Evolutionary conservation across 192 early-diverging fungal genomes (phyloP), one percentile per base, ranked within the genome.

Genomic region (Coemansia sp.): DNA sequence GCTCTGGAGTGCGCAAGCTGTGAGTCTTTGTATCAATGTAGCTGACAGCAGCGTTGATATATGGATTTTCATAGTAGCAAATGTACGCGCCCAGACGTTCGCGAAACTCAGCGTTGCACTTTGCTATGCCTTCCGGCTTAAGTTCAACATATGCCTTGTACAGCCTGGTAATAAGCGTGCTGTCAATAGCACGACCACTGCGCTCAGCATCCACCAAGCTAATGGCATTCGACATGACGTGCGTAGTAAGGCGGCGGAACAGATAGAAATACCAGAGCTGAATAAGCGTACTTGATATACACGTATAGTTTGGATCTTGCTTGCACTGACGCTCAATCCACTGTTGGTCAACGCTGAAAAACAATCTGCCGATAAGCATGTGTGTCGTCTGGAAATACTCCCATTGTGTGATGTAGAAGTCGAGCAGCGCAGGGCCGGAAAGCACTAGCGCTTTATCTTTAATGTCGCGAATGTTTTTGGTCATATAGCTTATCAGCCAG

Each of bases 371-470:
- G 18, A 60, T 16, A 39, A 60, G 12, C 39, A 26, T 20, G 20
- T 37, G 20, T 22, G 29, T 13, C 23, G 23, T 23, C 45, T 60
- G 68, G 11, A 96, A 81, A 27, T 92, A 89, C 50, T 87, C 85
- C 38, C 83, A 60, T 4, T 60, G 23, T 3, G 19, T 14, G 13
- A 60, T 13, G 22, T 60, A 60, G 13, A 38, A 60, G 18, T 8
- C n/a, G 9, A 60, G 41, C 47, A 48, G 45, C 14, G 8, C 16
- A 8, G 45, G 24, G 20, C 88, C 1, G 88, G 85, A 26, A 66
- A 49, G 53, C 16, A 4, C 13, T 19, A 11, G 16, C 13, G 58
- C 58, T 11, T 43, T 16, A 13, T 47, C n/a, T 20, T 8, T 27
- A 12, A 60, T 24, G 4, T 24, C 13, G 16, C 47, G 29, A 12